Base-by-base conservation (phyloP, 129 eudicot species). In the Tagetes patula region DNA sequence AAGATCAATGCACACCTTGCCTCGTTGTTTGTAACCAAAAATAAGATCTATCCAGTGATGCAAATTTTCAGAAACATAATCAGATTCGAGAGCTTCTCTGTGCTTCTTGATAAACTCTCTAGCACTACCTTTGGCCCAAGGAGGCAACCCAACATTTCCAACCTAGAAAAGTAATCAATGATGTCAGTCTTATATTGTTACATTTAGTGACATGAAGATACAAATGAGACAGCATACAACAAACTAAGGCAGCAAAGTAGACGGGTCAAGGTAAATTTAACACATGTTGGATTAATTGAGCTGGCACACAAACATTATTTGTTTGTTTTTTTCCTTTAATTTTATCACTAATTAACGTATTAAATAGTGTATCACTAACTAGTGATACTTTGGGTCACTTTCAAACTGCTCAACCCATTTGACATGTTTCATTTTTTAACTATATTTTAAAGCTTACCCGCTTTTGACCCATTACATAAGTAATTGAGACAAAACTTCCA, bases 11-110 rank as follows among this genome's bases (percentile, higher is more conserved):
- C 90, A 30, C 55, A 94, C 99, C 91, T 94, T 94, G 55, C 99
- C 99, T 60, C 99, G 79, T 80, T 94, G 99, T 84, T 85, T 94
- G 72, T 83, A 80, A 58, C 99, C 99, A 73, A 94, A 94, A 62
- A 94, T 94, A 45, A 94, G 96, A 89, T 94, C 99, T 33, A 94
- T 94, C 99, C 99, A 94, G 65, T 94, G 97, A 86, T 94, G 99
- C 55, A 94, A 88, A 82, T 90, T 87, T 74, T 94, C 96, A 11
- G 99, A 90, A 75, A 94, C 93, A 78, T 90, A 94, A 80, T 90
- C 97, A 70, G 87, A 88, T 74, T 94, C 99, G 71, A 94, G 65
- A 45, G 99, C 99, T 84, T 94, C 97, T 82, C 99, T 86, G 69
- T 94, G 99, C 93, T 87, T 94, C 85, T 82, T 86, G 75, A 94